Conservation (phyloP, 225 moss, liverwort and hornwort genomes). For the Straminergon stramineum region DNA sequence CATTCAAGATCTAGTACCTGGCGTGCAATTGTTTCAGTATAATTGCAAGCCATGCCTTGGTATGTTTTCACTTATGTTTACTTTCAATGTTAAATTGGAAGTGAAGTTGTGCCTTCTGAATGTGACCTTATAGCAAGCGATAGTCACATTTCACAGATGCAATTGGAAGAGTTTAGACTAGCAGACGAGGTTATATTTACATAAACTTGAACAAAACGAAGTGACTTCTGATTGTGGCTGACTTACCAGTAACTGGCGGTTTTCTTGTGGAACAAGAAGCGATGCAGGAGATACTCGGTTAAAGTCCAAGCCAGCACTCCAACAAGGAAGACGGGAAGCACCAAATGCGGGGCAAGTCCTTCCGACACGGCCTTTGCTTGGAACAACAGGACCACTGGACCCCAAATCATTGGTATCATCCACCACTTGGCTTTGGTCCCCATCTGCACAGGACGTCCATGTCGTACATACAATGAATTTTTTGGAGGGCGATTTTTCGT, state of each 20-base stretch:
- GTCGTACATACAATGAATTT: too few species aligned
- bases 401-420: slow-evolving; percentile 70
- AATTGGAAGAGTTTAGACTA: background rate
- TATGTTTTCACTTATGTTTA: background rate
- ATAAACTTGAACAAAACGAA: background rate
- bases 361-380: slow-evolving; percentile 17
- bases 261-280: slow-evolving; percentile 86
- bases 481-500: background rate
- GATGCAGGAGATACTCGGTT: slow-evolving; percentile 61
- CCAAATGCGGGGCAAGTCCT: slow-evolving; percentile 15
- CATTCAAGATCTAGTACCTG: background rate
- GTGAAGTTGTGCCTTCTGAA: background rate
- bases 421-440: slow-evolving; percentile 76
- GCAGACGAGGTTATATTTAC: background rate
- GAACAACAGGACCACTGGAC: slow-evolving; percentile 35
- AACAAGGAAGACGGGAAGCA: slow-evolving; percentile 14
- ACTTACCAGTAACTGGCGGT: slow-evolving; percentile 46
- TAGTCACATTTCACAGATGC: background rate
- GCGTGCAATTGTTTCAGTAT: background rate
- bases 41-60: background rate
- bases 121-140: background rate
- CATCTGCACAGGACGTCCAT: slow-evolving; percentile 10
- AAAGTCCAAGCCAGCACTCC: slow-evolving; percentile 57
- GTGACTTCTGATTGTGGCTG: too few species aligned
- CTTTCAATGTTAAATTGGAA: background rate